These are phyloP conservation scores for Diplodia corticola DNA, from an alignment of 2,329 filamentous ascomycete genomes.

Conservation along the genomic window DNA sequence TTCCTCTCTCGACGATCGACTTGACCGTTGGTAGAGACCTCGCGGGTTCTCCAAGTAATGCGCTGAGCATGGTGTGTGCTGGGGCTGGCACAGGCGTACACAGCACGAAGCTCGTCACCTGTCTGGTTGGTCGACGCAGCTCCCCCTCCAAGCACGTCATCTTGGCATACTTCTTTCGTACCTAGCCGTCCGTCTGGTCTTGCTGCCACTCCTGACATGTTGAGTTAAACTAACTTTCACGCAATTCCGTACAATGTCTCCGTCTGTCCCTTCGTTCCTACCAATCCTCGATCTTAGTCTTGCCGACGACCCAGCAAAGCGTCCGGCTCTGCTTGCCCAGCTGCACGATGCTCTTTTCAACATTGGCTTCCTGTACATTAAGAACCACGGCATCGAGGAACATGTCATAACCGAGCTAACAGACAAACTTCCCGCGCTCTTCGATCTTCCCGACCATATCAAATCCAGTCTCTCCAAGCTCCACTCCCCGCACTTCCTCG, in stretches of 20 bases:
- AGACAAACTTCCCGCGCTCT: constrained; percentile 46
- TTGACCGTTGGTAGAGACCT: not conserved
- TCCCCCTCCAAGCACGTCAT: constrained; percentile 11
- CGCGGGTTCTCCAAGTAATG: not conserved
- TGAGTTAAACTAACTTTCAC: not conserved
- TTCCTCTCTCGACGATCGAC: not conserved
- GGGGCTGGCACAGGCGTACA: too few relatives aligned
- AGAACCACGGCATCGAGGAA: constrained; percentile 50
- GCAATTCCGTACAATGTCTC: not conserved
- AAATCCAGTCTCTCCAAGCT: constrained; percentile 49
- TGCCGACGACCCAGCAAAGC: constrained; percentile 38
- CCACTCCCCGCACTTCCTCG: constrained; percentile 62
- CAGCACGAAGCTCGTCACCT: not conserved
- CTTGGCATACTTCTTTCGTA: not conserved
- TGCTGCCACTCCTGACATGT: not conserved
- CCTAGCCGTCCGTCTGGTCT: not conserved
- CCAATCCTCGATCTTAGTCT: constrained; percentile 54
- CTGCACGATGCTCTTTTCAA: constrained; percentile 52
- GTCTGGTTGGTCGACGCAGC: not conserved
- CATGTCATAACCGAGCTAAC: constrained; percentile 42
- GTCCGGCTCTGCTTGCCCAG: constrained; percentile 42
- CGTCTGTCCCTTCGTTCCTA: constrained; percentile 33
- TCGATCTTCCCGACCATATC: constrained; percentile 40
- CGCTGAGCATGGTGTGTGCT: not conserved
- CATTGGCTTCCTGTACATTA: constrained; percentile 57